Conservation (phyloP, 2,329 filamentous ascomycete species). For the Nemania sp. region DNA sequence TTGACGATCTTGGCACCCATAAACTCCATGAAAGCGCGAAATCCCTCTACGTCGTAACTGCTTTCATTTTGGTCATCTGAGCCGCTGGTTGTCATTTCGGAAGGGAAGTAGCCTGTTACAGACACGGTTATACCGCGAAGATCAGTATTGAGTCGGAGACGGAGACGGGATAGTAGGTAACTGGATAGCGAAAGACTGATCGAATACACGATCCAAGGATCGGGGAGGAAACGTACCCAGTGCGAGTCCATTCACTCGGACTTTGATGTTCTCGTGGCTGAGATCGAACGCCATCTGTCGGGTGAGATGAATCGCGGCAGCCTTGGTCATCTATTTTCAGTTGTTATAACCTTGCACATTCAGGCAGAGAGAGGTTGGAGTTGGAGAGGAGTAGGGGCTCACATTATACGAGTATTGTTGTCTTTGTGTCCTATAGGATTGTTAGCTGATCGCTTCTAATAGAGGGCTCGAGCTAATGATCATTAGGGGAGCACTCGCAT, state of each 20-base stretch:
- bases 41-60: slow-evolving; percentile 33
- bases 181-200: neutral
- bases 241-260: slow-evolving; percentile 49
- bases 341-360: neutral
- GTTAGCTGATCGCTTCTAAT: neutral
- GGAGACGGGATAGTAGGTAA: neutral
- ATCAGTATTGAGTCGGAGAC: neutral
- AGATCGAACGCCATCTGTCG: slow-evolving; percentile 48
- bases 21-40: slow-evolving; percentile 35
- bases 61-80: slow-evolving; percentile 46
- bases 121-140: neutral
- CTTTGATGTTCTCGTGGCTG: slow-evolving; percentile 46
- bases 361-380: neutral
- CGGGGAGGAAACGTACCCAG: slow-evolving; percentile 37
- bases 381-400: neutral
- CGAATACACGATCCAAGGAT: neutral
- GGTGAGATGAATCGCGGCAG: slow-evolving; percentile 44
- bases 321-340: slow-evolving; percentile 43
- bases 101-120: slow-evolving; percentile 47
- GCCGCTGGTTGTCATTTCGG: slow-evolving; percentile 45
- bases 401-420: slow-evolving; percentile 48
- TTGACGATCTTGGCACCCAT: slow-evolving; percentile 41
- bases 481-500: slow-evolving; percentile 42
- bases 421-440: slow-evolving; percentile 40
- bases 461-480: neutral